Evolutionary conservation across 768 basidiomycete species (phyloP), one percentile per base, ranked within the genome.

Genomic region (Mrakia frigida): DNA sequence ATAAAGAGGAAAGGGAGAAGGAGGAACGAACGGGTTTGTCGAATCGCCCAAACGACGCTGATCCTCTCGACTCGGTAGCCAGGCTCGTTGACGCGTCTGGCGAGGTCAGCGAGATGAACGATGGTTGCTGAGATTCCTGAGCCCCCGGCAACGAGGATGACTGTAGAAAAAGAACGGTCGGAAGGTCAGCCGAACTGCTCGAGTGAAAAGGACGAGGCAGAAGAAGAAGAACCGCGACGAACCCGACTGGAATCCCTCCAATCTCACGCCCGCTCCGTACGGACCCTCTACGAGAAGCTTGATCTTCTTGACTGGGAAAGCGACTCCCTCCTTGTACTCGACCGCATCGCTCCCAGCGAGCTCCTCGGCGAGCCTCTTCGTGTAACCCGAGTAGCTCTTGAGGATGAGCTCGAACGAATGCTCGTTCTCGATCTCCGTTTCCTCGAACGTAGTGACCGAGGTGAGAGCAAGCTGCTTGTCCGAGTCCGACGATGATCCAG

Each of bases 251-350:
- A 35, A 69, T 9, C 67, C 67, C 46, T 73, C 71, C 53, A 73
- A 25, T 4, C 41, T 11, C 18, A 60, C 56, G 4, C 53, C 52
- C 11, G 59, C 33, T 35, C 74, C 74, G 31, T 74, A 74, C 1
- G 74, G 74, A 28, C 74, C 74, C 43, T 74, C 74, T 9, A 74
- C 50, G 43, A 74, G 10, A 6, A 74, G 46, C 65, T 74, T 74
- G 46, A 74, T n/a, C 25, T 18, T 25, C 65, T 74, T 74, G 31
- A 41, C 35, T 7, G 74, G 65, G 10, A 41, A 63, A 31, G 46
- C 61, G 16, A 23, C 33, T 10, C 63, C 74, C 4, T 67, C 74
- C 25, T 35, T 23, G 43, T 53, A n/a, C n/a, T 52, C 28, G 9
- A 33, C 35, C 16, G 6, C 31, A 21, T 25, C 43, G 63, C 21